Conservation (phyloP, 495 filamentous ascomycete species). For the Lophiotrema nucula region DNA sequence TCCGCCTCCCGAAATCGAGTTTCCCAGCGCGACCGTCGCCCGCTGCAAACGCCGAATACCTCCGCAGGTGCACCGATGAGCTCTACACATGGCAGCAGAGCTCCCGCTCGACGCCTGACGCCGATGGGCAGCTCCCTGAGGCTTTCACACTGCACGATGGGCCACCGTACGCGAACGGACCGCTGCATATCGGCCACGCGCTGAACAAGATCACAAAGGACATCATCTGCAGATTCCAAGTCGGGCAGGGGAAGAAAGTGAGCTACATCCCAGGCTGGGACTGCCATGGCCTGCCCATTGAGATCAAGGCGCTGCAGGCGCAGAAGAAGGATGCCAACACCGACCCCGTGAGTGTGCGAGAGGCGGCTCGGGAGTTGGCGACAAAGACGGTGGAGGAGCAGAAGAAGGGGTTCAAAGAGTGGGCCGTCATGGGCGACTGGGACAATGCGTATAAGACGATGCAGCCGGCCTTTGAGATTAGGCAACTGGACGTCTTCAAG, state of each 20-base stretch:
- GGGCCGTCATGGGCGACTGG: conserved; percentile 95
- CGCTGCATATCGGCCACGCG: conserved; percentile 94
- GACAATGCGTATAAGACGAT: conserved; percentile 87
- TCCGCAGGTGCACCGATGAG: conserved; percentile 77
- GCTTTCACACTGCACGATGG: conserved; percentile 89
- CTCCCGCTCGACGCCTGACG: conserved; percentile 47
- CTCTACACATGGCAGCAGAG: conserved; percentile 83
- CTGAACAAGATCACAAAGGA: conserved; percentile 98
- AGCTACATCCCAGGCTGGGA: conserved; percentile 97
- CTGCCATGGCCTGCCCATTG: conserved; percentile 96
- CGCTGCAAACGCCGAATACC: conserved; percentile 51
- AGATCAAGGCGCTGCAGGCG: conserved; percentile 85
- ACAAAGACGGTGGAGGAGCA: conserved; percentile 71
- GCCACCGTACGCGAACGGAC: conserved; percentile 93
- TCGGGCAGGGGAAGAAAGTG: conserved; percentile 73
- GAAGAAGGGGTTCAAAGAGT: conserved; percentile 76
- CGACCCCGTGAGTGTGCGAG: conserved; percentile 56
- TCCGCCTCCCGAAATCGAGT: conserved; percentile 44
- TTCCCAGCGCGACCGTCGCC: conserved; percentile 51
- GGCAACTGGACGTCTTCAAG: conserved; percentile 80
- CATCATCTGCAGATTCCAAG: conserved; percentile 76
- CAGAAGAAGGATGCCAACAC: conserved; percentile 39
- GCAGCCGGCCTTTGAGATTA: conserved; percentile 82
- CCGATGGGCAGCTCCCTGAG: not conserved
- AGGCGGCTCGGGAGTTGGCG: conserved; percentile 73